Conservation (phyloP, 495 filamentous ascomycete genomes). For the Terfezia boudieri region DNA sequence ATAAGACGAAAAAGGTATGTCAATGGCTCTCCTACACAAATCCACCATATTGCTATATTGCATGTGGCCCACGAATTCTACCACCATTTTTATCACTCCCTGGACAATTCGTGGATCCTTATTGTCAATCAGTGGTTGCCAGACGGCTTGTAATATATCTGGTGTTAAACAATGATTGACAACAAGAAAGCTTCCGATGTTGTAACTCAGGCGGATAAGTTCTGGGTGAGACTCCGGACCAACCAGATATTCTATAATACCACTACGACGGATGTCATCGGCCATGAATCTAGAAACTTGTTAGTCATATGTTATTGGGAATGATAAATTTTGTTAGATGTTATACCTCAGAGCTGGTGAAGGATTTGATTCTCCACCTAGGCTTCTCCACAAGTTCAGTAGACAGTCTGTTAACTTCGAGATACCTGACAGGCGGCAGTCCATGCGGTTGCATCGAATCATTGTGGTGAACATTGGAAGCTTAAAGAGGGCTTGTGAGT, state of each 20-base stretch:
- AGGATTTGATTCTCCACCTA: not conserved
- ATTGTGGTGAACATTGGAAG: not conserved
- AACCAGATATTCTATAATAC: slow-evolving; percentile 64
- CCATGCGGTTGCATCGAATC: slow-evolving; percentile 17
- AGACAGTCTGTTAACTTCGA: slow-evolving; percentile 11
- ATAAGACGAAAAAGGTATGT: slow-evolving; percentile 38
- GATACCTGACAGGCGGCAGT: slow-evolving; percentile 14
- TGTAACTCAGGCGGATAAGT: slow-evolving; percentile 55
- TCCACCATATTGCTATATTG: slow-evolving; percentile 30
- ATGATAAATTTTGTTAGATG: not conserved
- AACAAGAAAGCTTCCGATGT: slow-evolving; percentile 74
- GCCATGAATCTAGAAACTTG: slow-evolving; percentile 29
- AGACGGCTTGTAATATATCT: slow-evolving; percentile 57
- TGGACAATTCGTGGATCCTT: slow-evolving; percentile 67
- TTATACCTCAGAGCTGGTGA: slow-evolving; percentile 7
- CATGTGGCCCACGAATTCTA: slow-evolving; percentile 38
- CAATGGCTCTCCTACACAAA: slow-evolving; percentile 49
- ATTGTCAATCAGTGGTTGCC: slow-evolving; percentile 61
- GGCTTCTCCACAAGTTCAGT: slow-evolving; percentile 11
- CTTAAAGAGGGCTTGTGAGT: not conserved
- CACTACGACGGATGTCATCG: slow-evolving; percentile 37
- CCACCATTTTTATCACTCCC: slow-evolving; percentile 57
- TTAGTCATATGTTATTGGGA: not conserved
- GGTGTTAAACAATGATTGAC: slow-evolving; percentile 52
- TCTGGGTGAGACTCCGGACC: slow-evolving; percentile 82